Evolutionary conservation across 2,329 filamentous ascomycete genomes (phyloP), one percentile per base, ranked within the genome.

Genomic region (Neurospora crassa): DNA sequence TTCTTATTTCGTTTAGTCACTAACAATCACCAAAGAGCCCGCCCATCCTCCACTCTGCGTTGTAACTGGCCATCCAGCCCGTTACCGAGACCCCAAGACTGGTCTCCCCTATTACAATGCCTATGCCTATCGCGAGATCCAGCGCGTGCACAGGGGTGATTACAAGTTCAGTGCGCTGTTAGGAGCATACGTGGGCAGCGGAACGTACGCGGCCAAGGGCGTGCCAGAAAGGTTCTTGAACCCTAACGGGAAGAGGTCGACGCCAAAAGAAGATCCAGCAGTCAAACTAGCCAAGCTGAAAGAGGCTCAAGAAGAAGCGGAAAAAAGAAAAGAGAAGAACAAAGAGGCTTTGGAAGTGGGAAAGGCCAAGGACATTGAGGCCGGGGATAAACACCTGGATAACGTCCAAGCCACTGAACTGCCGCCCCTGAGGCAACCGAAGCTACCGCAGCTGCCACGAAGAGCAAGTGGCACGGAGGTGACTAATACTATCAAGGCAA

Each of bases 1-100:
- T 67, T 29, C 18, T 29, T 47, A 24, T 8, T 24, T 20, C 29
- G 34, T 12, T 20, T 12, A 24, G 2, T 43, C 70, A 72, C 75
- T 78, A 41, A 79, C 69, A 68, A 73, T 69, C 16, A 10, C 14
- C 37, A 34, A 68, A 88, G 86, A 88, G 77, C 86, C 85, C 20
- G 78, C 84, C 3, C 82, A 85, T 16, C 78, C 80, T 1, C 82
- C 86, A 18, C 83, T 90, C 41, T 99, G 96, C 80, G 91, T 90
- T 68, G 94, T 98, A 78, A 97, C 93, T 1, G 91, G 91, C 77
- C 88, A 90, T 70, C 88, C 90, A 5, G 96, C 95, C 14, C 89
- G 89, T 70, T 98, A 96, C 80, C 88, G 90, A 34, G 96, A 99
- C 79, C 93, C 94, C 0, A 87, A 88, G 75, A 98, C 95, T 0